These are phyloP conservation scores for Microbotryum violaceum DNA, from an alignment of 1,284 basidiomycete genomes.

Conservation along the genomic window DNA sequence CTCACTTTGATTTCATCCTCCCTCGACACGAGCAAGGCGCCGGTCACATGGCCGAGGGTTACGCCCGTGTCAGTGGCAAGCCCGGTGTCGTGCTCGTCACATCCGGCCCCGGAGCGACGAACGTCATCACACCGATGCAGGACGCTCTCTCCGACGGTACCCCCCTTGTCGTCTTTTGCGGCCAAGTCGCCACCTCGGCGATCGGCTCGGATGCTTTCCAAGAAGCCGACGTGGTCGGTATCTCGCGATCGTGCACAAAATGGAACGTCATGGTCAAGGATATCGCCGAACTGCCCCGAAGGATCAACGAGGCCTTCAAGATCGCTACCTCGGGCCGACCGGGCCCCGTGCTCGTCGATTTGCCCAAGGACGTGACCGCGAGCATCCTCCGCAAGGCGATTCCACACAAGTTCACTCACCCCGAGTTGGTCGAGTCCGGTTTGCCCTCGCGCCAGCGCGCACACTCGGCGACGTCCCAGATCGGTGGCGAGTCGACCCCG, in stretches of 20 bases:
- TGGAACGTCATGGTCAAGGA: constrained; percentile 99
- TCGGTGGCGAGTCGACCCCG: constrained; percentile 21
- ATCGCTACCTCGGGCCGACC: constrained; percentile 95
- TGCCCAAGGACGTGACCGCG: constrained; percentile 96
- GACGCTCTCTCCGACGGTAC: constrained; percentile 93
- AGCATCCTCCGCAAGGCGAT: constrained; percentile 78
- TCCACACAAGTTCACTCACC: constrained; percentile 79
- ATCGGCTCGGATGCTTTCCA: constrained; percentile 98
- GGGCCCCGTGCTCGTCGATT: constrained; percentile 92
- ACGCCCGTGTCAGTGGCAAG: constrained; percentile 93
- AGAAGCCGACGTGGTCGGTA: constrained; percentile 93
- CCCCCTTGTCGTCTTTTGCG: constrained; percentile 89
- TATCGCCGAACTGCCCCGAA: constrained; percentile 82
- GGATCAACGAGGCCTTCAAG: constrained; percentile 99
- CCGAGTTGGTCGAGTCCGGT: constrained; percentile 48
- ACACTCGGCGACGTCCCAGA: constrained; percentile 28
- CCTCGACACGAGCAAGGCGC: constrained; percentile 97
- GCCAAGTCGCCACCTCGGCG: constrained; percentile 95
- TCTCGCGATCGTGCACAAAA: constrained; percentile 93
- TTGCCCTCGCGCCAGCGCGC: constrained; percentile 22
- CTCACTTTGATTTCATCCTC: constrained; percentile 90
- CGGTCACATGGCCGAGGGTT: constrained; percentile 92
- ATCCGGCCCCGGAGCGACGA: constrained; percentile 94
- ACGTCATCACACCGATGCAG: constrained; percentile 96
- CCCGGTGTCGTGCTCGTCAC: constrained; percentile 97